Evolutionary conservation across 768 basidiomycete species (phyloP).

Genomic region (Leccinum broughii): DNA sequence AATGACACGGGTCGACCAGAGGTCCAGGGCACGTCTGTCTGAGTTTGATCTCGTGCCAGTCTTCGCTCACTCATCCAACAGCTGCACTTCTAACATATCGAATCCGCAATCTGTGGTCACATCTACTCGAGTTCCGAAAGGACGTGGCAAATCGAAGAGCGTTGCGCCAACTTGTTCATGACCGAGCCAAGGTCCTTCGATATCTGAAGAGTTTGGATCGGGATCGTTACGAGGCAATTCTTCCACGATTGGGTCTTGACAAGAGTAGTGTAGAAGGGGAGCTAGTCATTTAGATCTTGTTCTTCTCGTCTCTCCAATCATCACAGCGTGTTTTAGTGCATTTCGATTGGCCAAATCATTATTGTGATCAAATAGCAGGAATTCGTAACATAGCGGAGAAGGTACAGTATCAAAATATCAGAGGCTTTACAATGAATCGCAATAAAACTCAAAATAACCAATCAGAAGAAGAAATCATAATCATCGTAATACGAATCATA

Average conservation of each 20-base stretch:
- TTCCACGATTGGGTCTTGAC: constrained; percentile 77
- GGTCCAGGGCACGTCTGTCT: constrained; percentile 72
- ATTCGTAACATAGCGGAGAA: constrained; percentile 12
- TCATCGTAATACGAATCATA: constrained; percentile 16
- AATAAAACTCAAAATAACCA: background rate
- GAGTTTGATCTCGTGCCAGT: background rate
- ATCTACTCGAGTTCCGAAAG: constrained; percentile 64
- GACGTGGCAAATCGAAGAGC: constrained; percentile 78
- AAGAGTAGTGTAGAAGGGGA: constrained; percentile 86
- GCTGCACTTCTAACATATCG: constrained; percentile 84
- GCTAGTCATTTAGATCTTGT: constrained; percentile 57
- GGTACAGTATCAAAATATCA: constrained; percentile 16
- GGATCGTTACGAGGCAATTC: constrained; percentile 69
- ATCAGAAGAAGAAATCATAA: constrained; percentile 22
- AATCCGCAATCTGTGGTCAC: constrained; percentile 81
- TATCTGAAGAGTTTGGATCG: constrained; percentile 70
- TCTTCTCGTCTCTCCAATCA: background rate
- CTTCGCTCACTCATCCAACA: constrained; percentile 32
- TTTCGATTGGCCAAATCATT: background rate
- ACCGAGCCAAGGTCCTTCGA: constrained; percentile 78
- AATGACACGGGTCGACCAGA: constrained; percentile 82
- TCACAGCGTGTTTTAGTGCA: background rate
- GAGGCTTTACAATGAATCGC: constrained; percentile 15
- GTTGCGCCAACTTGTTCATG: constrained; percentile 76
- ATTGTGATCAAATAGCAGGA: constrained; percentile 21